Conservation (phyloP, 2,329 filamentous ascomycete species). For the Tolypocladium inflatum region DNA sequence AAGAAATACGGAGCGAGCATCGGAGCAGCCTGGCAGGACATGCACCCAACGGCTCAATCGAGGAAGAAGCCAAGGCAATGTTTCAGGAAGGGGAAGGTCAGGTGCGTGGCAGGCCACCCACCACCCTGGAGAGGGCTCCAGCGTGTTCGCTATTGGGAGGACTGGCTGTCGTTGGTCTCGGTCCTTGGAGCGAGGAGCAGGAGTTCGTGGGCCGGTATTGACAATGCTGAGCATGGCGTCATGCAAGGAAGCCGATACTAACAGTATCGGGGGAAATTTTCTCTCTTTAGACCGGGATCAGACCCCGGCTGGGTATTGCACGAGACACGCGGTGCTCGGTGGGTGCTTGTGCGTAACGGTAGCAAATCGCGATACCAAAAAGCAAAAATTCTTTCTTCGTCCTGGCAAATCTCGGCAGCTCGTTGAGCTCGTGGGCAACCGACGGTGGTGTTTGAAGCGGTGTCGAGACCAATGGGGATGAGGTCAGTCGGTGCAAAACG, state of each 20-base stretch:
- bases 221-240: neutral
- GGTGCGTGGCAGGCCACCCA: neutral
- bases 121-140: neutral
- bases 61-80: neutral
- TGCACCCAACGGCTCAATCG: neutral
- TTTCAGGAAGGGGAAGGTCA: neutral
- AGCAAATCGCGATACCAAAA: neutral
- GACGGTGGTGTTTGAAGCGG: neutral
- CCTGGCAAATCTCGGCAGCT: neutral
- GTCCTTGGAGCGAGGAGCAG: neutral
- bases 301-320: neutral
- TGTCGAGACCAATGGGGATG: neutral
- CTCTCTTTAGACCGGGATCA: neutral
- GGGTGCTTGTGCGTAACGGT: neutral
- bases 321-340: neutral
- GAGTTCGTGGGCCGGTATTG: neutral
- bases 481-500: neutral
- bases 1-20: neutral
- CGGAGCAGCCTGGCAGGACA: neutral
- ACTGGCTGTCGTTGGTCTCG: neutral
- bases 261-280: neutral
- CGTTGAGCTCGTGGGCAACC: neutral
- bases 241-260: neutral
- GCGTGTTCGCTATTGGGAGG: neutral
- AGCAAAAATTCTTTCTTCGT: neutral